phyloP scores from a whole-genome alignment of 257 asterid genomes.

The Solanum chmielewskii region DNA sequence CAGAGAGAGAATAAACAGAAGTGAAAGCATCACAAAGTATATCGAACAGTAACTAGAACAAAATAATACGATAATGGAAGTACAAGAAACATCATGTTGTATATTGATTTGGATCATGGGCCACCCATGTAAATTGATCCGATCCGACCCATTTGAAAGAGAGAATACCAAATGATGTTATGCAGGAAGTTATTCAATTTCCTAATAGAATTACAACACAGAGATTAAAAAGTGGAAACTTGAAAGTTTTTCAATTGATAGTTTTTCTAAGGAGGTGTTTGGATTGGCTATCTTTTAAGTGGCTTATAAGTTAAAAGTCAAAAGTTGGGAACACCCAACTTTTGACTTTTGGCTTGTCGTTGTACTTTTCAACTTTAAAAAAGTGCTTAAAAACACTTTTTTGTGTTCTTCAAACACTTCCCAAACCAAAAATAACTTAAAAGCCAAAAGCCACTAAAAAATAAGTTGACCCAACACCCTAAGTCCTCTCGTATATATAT shows the following conservation, averaged over 20 bases:
- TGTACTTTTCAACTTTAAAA: neutral
- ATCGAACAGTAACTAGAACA: neutral
- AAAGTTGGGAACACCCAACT: neutral
- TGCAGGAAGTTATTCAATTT: neutral
- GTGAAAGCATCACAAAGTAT: neutral
- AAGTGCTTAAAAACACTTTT: neutral
- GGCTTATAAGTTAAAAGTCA: neutral
- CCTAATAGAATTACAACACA: neutral
- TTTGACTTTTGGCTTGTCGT: neutral
- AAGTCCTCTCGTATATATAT: neutral
- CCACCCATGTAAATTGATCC: neutral
- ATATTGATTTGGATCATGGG: neutral
- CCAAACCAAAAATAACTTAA: neutral
- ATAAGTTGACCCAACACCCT: neutral
- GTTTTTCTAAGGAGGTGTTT: neutral
- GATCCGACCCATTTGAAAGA: neutral
- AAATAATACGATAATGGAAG: too few species aligned
- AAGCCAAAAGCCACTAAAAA: neutral
- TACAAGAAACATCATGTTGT: neutral
- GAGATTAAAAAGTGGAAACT: neutral
- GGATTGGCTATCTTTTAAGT: neutral
- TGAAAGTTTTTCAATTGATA: neutral
- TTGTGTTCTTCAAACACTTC: neutral
- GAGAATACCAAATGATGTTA: neutral
- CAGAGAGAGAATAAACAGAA: neutral